Conservation (phyloP, 139 green algal genomes). For the Eudorina sp. region DNA sequence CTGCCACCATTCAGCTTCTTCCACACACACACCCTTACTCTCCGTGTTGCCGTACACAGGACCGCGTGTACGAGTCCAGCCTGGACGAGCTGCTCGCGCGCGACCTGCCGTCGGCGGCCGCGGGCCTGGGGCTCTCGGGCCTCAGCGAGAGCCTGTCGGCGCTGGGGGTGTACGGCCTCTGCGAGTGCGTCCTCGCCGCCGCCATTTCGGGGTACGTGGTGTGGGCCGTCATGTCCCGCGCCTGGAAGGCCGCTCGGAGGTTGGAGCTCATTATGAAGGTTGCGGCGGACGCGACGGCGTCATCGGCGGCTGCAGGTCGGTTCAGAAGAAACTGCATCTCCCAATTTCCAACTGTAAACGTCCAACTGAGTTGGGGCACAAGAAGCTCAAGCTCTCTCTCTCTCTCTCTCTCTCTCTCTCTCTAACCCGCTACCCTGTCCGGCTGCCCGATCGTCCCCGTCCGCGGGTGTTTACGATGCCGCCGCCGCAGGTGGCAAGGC, state of each 20-base stretch:
- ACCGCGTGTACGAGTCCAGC: constrained; percentile 24
- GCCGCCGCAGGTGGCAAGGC: too few relatives aligned
- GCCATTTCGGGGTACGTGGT: neutral
- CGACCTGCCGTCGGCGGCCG: neutral
- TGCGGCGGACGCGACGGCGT: neutral
- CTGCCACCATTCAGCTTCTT: neutral
- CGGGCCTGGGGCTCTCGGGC: neutral
- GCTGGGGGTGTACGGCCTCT: constrained; percentile 20
- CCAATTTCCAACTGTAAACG: too few relatives aligned
- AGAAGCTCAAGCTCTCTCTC: too few relatives aligned
- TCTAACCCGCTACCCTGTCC: too few relatives aligned
- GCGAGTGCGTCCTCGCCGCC: constrained; percentile 7
- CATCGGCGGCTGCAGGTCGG: too few relatives aligned
- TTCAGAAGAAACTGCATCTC: too few relatives aligned
- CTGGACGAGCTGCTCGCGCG: neutral
- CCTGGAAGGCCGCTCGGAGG: neutral
- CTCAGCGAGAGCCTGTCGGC: too few relatives aligned
- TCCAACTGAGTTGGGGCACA: too few relatives aligned
- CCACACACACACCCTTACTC: neutral
- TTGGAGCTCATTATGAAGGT: neutral
- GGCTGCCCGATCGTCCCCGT: too few relatives aligned
- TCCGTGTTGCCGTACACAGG: neutral
- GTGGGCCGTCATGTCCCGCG: neutral
- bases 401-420: too few relatives aligned
- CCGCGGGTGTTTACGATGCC: too few relatives aligned